Evolutionary conservation across 768 basidiomycete genomes (phyloP), one percentile per base, ranked within the genome.

Genomic region (Panellus pusillus): DNA sequence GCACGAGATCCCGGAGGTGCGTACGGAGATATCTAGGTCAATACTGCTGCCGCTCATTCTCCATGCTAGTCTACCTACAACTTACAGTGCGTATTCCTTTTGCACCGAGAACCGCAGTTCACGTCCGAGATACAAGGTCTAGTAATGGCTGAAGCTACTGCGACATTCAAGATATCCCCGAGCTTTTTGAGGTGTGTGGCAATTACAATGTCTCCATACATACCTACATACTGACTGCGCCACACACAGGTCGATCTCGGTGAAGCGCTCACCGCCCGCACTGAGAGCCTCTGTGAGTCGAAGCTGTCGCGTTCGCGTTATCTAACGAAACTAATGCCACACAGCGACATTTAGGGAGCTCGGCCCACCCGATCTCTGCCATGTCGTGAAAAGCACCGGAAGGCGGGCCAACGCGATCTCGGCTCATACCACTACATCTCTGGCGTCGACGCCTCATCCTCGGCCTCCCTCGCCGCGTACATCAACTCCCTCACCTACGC

Each of bases 341-440:
- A 8, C 68, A 98, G 96, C 93, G 6, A 87, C 93, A 11, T 99
- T 98, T 72, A 82, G 95, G 32, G 96, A 99, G 74, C 86, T 99
- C 15, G 97, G 97, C 12, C 97, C 97, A 0, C 97, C 97, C 6
- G 97, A 99, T 71, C 74, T 99, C 37, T 95, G 93, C 62, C 93
- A 98, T 74, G 91, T 96, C 46, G 83, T 96, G 55, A 99, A 98
- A 72, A 93, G 85, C 44, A 90, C 87, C 0, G 93, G 93, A 7
- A 84, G 54, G 77, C 83, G 43, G 92, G 89, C 1, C 84, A 88
- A 60, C 89, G 91, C 67, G 95, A 98, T 70, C 77, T 93, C 54
- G 93, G 93, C 36, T 98, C 96, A 32, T 98, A 98, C 69, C 97
- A 99, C 72, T 98, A 92, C 63, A 83, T 97, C 53, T 99, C 97